Evolutionary conservation across 371 early-diverging fungal species (phyloP), one percentile per base, ranked within the genome.

Genomic region (Mucor piriformis): DNA sequence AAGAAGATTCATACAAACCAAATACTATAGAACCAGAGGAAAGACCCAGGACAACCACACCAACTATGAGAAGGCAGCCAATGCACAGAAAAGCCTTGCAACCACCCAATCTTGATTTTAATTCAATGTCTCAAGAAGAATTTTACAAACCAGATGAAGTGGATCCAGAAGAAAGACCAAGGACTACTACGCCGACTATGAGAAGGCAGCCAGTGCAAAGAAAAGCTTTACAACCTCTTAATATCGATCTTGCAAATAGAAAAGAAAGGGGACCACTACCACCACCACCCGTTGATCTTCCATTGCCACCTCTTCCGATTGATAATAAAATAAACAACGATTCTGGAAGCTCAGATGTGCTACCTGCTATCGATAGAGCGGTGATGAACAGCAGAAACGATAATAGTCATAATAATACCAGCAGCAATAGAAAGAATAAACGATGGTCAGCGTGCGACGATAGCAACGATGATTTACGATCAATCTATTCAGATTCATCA

Each of bases 401-500:
- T 43, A 20, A 27, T 33, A 11, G n/a, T 20, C 40, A 33, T 24
- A 25, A n/a, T 25, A 32, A 12, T 29, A 46, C 33, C 23, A 34
- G 16, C 12, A 37, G 42, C 32, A 47, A 29, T 12, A 37, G 25
- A 23, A 43, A 51, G 7, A 51, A 34, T 11, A 46, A 46, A 46
- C 11, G 6, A 7, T 46, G 46, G 46, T 12, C 50, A 18, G 16
- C 33, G 18, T 32, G 24, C 23, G 38, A 35, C 33, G 29, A 48
- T 57, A 38, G 23, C 8, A 52, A 12, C 2, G 70, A 65, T 20
- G 72, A 73, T 25, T 21, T 56, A 35, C 18, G 38, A 10, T 72
- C 75, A 0, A n/a, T 69, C 7, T 61, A 57, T 50, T 74, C 75
- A 11, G 69, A 69, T 3, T 24, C 57, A 18, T 72, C 72, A 3